phyloP scores from a whole-genome alignment of 257 asterid genomes.

The Cynanchum wilfordii region DNA sequence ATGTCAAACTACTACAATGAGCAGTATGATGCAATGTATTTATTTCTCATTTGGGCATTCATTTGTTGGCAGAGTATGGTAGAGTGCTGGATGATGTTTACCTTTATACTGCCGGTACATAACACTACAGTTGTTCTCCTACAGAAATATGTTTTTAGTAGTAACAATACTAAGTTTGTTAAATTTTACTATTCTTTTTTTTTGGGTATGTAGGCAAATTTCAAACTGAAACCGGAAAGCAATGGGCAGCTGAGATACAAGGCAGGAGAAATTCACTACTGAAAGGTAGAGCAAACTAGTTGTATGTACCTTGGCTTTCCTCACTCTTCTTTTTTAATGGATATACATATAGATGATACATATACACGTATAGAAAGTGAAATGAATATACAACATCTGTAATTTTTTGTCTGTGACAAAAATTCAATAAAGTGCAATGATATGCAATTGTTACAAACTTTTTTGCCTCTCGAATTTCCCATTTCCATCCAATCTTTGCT shows the following conservation, averaged over 20 bases:
- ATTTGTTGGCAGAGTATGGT: constrained; percentile 65
- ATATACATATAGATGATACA: no score
- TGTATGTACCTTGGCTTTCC: background rate
- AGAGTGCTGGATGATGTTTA: constrained; percentile 85
- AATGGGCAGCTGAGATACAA: constrained; percentile 88
- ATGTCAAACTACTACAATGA: background rate
- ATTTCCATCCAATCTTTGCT: no score
- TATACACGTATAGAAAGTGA: no score
- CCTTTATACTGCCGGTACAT: constrained; percentile 74
- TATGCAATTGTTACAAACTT: no score
- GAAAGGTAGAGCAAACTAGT: constrained; percentile 28
- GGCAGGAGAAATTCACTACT: constrained; percentile 63
- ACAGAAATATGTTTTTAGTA: background rate
- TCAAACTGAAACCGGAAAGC: constrained; percentile 86
- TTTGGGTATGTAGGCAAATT: constrained; percentile 55
- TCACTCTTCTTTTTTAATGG: background rate
- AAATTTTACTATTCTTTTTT: background rate
- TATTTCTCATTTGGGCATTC: constrained; percentile 19
- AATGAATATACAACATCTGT: no score
- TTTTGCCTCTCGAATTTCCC: no score
- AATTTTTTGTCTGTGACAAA: no score
- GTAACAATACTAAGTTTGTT: background rate
- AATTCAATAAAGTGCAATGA: no score
- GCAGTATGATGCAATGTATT: background rate
- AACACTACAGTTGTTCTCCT: background rate